phyloP scores from a whole-genome alignment of 495 filamentous ascomycete genomes.

The Clohesyomyces aquaticus region DNA sequence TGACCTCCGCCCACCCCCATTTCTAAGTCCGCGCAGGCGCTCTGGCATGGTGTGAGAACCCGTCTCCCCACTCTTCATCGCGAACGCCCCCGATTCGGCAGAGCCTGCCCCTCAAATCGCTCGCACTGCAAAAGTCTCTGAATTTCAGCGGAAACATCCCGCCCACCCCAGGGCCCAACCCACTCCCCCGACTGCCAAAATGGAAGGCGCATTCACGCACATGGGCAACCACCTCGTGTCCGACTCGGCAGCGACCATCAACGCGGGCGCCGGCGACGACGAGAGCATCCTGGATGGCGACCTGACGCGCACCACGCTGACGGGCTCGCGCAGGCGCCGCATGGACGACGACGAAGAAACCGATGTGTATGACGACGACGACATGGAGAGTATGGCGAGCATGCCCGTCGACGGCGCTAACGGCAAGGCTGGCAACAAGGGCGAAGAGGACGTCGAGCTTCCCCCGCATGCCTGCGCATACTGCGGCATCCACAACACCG shows the following conservation, averaged over 20 bases:
- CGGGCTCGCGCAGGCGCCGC: conserved; percentile 69
- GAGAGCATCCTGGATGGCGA: conserved; percentile 73
- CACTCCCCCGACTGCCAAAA: conserved; percentile 40
- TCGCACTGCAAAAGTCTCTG: not conserved
- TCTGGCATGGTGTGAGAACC: not conserved
- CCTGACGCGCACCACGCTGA: conserved; percentile 63
- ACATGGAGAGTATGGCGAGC: conserved; percentile 89
- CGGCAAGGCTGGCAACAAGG: conserved; percentile 61
- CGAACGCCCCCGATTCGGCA: conserved; percentile 1
- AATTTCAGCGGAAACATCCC: not conserved
- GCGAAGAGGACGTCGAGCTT: conserved; percentile 88
- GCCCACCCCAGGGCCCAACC: not conserved
- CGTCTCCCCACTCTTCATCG: not conserved
- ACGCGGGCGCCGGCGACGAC: conserved; percentile 77
- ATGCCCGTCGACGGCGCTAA: conserved; percentile 76
- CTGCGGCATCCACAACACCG: conserved; percentile 94
- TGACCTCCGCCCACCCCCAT: not conserved
- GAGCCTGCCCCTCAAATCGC: not conserved
- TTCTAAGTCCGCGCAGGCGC: not conserved
- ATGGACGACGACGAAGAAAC: conserved; percentile 82
- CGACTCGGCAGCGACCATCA: conserved; percentile 72
- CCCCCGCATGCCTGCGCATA: conserved; percentile 98
- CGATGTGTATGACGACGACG: conserved; percentile 84
- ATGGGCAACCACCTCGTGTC: conserved; percentile 80
- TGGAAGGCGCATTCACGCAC: conserved; percentile 87